These are phyloP conservation scores for Pyrenochaeta sp. DNA, from an alignment of 2,329 filamentous ascomycete genomes.

Conservation along the genomic window DNA sequence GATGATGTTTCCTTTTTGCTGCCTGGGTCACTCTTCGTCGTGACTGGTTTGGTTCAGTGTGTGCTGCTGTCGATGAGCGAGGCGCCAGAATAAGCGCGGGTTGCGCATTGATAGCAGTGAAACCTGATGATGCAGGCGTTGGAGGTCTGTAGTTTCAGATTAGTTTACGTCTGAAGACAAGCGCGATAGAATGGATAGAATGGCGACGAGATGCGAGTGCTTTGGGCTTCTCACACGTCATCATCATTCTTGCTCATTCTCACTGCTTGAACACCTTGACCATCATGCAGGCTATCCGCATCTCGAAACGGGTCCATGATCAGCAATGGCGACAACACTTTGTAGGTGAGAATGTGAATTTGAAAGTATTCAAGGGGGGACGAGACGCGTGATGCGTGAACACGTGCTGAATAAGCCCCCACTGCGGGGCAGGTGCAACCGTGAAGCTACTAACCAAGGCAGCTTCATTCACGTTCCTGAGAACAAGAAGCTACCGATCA, in stretches of 20 bases:
- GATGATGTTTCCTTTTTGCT: constrained; percentile 23
- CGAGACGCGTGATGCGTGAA: constrained; percentile 8
- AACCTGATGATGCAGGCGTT: constrained; percentile 17
- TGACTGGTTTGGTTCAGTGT: constrained; percentile 6
- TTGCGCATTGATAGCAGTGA: constrained; percentile 36
- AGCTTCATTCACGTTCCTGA: constrained; percentile 26
- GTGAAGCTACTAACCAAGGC: constrained; percentile 25
- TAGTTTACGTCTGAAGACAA: constrained; percentile 4
- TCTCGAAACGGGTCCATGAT: constrained; percentile 5
- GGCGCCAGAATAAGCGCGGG: constrained; percentile 15
- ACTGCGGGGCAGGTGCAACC: constrained; percentile 28
- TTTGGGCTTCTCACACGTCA: constrained; percentile 33
- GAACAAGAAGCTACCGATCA: constrained; percentile 1
- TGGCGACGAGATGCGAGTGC: constrained; percentile 14
- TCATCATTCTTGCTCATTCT: constrained; percentile 12
- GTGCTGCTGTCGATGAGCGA: constrained; percentile 11
- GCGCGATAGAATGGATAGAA: constrained; percentile 2
- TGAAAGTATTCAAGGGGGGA: constrained; percentile 2
- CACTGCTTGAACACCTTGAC: constrained; percentile 7
- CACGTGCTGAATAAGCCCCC: constrained; percentile 28
- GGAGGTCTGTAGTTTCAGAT: constrained; percentile 9
- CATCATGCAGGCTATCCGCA: constrained; percentile 6
- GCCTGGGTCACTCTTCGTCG: constrained; percentile 5
- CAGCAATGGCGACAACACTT: neutral
- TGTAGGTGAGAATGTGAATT: constrained; percentile 2